phyloP scores from a whole-genome alignment of 441 rosid species.

The Populus hybrid region DNA sequence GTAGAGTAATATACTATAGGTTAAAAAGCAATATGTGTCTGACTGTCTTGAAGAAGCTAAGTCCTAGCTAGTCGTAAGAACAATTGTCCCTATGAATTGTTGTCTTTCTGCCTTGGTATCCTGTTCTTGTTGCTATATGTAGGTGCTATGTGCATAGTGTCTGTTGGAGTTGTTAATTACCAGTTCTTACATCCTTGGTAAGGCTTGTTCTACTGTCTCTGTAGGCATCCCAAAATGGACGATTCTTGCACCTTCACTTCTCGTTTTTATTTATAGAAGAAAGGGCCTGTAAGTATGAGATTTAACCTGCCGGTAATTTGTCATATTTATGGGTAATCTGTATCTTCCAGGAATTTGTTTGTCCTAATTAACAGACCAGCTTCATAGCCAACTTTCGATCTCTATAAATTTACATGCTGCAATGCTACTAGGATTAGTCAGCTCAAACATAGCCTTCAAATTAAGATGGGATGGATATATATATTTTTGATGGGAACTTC shows the following conservation, averaged over 20 bases:
- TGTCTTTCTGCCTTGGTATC: background rate
- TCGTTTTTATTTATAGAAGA: background rate
- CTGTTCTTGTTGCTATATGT: background rate
- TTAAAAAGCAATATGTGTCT: background rate
- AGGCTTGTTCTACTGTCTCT: background rate
- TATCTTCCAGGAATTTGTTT: too few relatives aligned
- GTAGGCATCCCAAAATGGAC: background rate
- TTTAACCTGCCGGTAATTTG: too few relatives aligned
- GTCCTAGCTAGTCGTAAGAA: background rate
- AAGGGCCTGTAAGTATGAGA: background rate
- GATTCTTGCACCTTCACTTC: background rate
- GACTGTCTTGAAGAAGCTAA: background rate
- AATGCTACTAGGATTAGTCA: too few relatives aligned
- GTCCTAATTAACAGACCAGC: too few relatives aligned
- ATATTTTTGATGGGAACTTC: too few relatives aligned
- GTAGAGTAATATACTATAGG: background rate
- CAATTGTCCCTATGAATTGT: background rate
- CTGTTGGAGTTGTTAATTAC: background rate
- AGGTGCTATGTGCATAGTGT: background rate
- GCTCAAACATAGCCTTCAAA: too few relatives aligned
- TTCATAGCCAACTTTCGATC: too few relatives aligned
- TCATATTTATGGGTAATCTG: too few relatives aligned
- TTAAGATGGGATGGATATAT: too few relatives aligned
- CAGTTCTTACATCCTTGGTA: background rate
- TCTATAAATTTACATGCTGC: too few relatives aligned